Base-by-base conservation (phyloP, 768 basidiomycete species). In the Lentinula sp. region DNA sequence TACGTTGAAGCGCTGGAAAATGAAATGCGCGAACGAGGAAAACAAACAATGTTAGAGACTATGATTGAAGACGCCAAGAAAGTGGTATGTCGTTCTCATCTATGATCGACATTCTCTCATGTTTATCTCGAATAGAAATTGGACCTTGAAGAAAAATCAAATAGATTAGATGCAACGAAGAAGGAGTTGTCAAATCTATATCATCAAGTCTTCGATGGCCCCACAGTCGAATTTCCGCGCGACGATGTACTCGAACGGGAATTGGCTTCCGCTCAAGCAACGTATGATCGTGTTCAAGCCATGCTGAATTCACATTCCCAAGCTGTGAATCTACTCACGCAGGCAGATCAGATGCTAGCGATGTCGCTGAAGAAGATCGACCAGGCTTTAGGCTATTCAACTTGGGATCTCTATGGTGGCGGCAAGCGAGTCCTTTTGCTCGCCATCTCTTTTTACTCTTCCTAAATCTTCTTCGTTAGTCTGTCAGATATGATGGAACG, bases 1-100 rank as follows among this genome's bases (percentile, higher is more conserved):
- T 81, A 78, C 61, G 71, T 80, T 3, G 78, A 78, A 59, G 78
- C 79, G 1, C 62, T 81, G 60, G 75, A 79, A 60, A 67, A 70
- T 10, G 78, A 79, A 64, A 68, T 76, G 66, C 66, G 70, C 6
- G 76, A 77, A 66, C 71, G 72, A 64, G 73, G 75, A 39, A 71
- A 68, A 35, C 70, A 66, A 43, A 66, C 66, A 51, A 66, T 70
- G 49, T 64, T 76, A 37, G 63, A 73, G 4, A 69, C 66, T 21
- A 69, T 79, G 61, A 60, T 75, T 21, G 56, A 65, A 3, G 76
- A 77, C 34, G 80, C 76, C 3, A 69, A 70, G 49, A 51, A 55
- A 35, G 74, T 72, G 61, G 80, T 81, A 58, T 50, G 73, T 67
- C 42, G 60, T 48, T 15, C 60, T 40, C 28, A 15, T 31, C 10